Base-by-base conservation (phyloP, 2,329 filamentous ascomycete genomes). In the Talaromyces amestolkiae region DNA sequence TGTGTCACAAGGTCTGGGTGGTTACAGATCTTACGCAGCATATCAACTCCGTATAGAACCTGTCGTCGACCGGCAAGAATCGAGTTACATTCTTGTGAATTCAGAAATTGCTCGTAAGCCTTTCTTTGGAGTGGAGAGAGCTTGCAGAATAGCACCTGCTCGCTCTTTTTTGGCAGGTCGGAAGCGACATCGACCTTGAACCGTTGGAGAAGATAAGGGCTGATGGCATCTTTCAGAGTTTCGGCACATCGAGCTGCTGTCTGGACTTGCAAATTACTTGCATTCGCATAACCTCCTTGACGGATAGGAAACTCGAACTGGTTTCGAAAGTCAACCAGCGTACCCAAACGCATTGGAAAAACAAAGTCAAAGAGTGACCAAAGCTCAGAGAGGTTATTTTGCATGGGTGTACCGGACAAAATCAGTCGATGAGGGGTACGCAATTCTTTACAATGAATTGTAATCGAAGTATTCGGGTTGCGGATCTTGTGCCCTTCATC, bases 301-400 rank as follows among this genome's bases (percentile, higher is more conserved):
- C 89, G 90, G 75, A 99, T 99, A 0, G 95, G 95, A 43, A 96
- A 90, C 74, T 98, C 95, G 69, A 99, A 98, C 67, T 96, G 89
- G 66, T 89, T 89, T 54, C 93, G 87, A 75, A 99, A 99, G 69
- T 91, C 92, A 65, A 97, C 91, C 13, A 98, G 83, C 0, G 92
- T 97, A 0, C 95, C 96, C 6, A 99, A 81, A 15, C 93, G 90
- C 92, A 98, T 97, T 0, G 96, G 95, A 68, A 93, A 98, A 65
- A 98, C 90, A 74, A 99, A 99, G 75, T 99, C 96, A 74, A 99
- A 98, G 0, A 99, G 81, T 0, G 94, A 98, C 94, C 95, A 99
- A 0, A 99, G 82, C 75, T 99, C 96, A 0, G 91, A 89, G 31
- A 99, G 80, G 68, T 97, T 98, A 77, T 99, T 99, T 76, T 99